phyloP scores from a whole-genome alignment of 192 early-diverging fungal species.

The Phycomyces blakesleeanus region DNA sequence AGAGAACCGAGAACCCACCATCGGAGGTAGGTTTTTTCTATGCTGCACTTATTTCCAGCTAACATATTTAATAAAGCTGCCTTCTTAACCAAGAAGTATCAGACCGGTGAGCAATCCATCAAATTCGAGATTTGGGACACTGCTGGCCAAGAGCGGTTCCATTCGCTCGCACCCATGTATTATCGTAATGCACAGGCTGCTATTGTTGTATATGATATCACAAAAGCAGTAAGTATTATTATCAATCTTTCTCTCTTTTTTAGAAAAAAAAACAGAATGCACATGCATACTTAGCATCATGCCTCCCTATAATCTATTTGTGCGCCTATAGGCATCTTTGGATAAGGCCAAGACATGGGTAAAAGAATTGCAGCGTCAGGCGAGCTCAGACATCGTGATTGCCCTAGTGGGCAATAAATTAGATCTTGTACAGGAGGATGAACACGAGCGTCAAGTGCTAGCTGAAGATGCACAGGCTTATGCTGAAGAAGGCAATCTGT shows the following conservation, averaged over 20 bases:
- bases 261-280: neutral
- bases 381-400: slow-evolving; percentile 96
- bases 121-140: slow-evolving; percentile 90
- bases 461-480: slow-evolving; percentile 53
- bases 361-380: slow-evolving; percentile 97
- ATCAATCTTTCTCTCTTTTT: neutral
- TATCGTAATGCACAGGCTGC: slow-evolving; percentile 98
- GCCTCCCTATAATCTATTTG: neutral
- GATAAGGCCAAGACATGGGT: slow-evolving; percentile 98
- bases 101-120: slow-evolving; percentile 79
- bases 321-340: slow-evolving; percentile 71
- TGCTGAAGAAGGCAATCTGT: slow-evolving; percentile 66
- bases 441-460: slow-evolving; percentile 29
- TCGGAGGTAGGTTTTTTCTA: slow-evolving; percentile 62
- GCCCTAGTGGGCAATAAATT: slow-evolving; percentile 97
- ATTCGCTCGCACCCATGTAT: slow-evolving; percentile 88
- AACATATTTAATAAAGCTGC: slow-evolving; percentile 47
- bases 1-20: slow-evolving; percentile 97
- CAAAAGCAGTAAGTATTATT: slow-evolving; percentile 53
- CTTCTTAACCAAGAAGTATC: slow-evolving; percentile 91
- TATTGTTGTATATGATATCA: slow-evolving; percentile 96
- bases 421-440: slow-evolving; percentile 56
- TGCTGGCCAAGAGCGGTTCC: slow-evolving; percentile 98
- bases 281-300: neutral
- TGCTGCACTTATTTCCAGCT: neutral